phyloP scores from a whole-genome alignment of 2,329 filamentous ascomycete species.

The Cercospora brassicicola region DNA sequence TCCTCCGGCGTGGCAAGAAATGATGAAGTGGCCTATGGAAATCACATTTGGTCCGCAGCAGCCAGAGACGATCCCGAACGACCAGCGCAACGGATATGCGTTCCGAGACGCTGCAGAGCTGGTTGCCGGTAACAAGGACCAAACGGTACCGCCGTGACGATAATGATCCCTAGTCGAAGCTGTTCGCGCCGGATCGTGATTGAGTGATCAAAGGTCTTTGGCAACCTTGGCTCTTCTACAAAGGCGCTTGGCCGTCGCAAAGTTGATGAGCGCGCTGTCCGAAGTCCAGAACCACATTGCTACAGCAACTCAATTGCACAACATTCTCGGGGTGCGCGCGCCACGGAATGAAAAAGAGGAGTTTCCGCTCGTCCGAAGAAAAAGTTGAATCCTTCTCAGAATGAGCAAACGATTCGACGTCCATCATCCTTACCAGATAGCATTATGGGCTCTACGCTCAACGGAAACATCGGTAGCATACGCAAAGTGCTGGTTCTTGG shows the following conservation, averaged over 20 bases:
- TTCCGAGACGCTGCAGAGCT: not conserved
- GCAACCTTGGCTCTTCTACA: not conserved
- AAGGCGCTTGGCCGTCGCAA: not conserved
- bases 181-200: not conserved
- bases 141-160: not conserved
- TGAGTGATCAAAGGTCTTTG: not conserved
- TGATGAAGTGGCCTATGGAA: constrained; percentile 30
- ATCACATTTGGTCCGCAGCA: constrained; percentile 11
- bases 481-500: constrained; percentile 24
- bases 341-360: constrained; percentile 8
- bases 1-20: constrained; percentile 27
- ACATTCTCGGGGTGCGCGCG: not conserved
- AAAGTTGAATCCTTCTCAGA: not conserved
- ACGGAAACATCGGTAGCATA: constrained; percentile 1
- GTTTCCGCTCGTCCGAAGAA: constrained; percentile 21
- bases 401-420: not conserved
- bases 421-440: not conserved
- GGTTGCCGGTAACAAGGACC: not conserved
- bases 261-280: not conserved
- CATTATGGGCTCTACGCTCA: not conserved
- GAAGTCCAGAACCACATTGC: not conserved
- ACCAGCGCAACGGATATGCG: not conserved
- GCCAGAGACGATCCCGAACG: not conserved
- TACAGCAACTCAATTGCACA: not conserved
- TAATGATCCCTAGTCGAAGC: not conserved